Evolutionary conservation across 768 basidiomycete species (phyloP).

Genomic region (Omphalotus guepiniiformis): DNA sequence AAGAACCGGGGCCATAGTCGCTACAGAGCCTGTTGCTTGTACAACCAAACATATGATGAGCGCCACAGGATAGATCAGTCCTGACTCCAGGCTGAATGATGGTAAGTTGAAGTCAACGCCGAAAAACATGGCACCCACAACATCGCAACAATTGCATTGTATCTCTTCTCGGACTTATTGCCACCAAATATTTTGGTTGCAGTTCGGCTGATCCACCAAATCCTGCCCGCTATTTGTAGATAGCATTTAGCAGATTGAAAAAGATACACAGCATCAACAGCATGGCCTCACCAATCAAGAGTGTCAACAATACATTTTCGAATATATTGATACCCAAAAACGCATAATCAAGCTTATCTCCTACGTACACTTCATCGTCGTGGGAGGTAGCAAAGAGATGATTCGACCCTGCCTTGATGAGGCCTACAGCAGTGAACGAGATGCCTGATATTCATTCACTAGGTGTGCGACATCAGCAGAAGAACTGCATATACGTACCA

Average conservation of each 20-base stretch:
- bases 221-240: conserved; percentile 1
- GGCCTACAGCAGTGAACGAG: neutral
- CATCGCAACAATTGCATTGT: conserved; percentile 2
- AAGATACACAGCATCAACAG: too few species aligned
- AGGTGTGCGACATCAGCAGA: neutral
- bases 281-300: conserved; percentile 1
- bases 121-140: neutral
- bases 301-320: conserved; percentile 6
- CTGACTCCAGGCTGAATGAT: conserved; percentile 5
- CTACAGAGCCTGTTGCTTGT: conserved; percentile 1
- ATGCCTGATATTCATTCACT: neutral
- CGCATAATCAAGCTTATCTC: conserved; percentile 1
- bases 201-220: conserved; percentile 4
- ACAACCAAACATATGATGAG: conserved; percentile 5
- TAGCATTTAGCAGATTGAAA: neutral
- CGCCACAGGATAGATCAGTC: conserved; percentile 2
- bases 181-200: too few species aligned
- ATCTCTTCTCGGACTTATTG: too few species aligned
- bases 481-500: neutral
- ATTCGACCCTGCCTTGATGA: neutral
- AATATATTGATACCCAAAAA: conserved; percentile 6
- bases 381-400: conserved; percentile 2
- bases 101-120: neutral
- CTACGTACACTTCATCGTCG: neutral
- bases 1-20: neutral